Conservation (phyloP, 2,329 filamentous ascomycete species). For the Ascomycota sp. region DNA sequence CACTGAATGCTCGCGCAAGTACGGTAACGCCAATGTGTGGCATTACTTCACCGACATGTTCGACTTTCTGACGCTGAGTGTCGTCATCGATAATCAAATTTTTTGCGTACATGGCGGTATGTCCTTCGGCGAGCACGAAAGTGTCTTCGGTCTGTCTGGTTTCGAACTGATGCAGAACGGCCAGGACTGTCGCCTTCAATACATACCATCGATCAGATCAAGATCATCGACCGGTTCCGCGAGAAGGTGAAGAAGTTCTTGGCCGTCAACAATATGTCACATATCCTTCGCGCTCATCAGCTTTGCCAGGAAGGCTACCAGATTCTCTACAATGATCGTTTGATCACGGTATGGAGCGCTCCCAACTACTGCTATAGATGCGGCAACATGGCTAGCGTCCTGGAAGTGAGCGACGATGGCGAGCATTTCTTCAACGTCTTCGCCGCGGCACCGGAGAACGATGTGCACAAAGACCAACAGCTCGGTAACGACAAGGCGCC, state of each 20-base stretch:
- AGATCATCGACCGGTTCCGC: constrained; percentile 96
- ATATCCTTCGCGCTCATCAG: constrained; percentile 95
- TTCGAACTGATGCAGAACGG: no score
- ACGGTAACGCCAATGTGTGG: constrained; percentile 97
- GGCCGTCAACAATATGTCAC: constrained; percentile 91
- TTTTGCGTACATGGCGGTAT: constrained; percentile 90
- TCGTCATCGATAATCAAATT: constrained; percentile 97
- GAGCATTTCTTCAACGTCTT: constrained; percentile 97
- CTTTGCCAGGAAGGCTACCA: constrained; percentile 96
- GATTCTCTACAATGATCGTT: constrained; percentile 79
- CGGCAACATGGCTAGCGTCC: constrained; percentile 89
- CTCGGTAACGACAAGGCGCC: constrained; percentile 52
- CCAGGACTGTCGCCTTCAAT: constrained; percentile 68
- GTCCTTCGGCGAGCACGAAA: no score
- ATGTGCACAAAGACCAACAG: constrained; percentile 71
- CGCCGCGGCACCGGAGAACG: constrained; percentile 88
- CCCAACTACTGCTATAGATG: constrained; percentile 93
- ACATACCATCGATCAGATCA: constrained; percentile 97
- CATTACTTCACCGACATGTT: constrained; percentile 99
- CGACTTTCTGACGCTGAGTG: constrained; percentile 87
- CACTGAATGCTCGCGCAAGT: constrained; percentile 93
- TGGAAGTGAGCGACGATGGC: constrained; percentile 85
- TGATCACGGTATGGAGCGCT: constrained; percentile 96
- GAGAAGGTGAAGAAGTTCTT: constrained; percentile 98
- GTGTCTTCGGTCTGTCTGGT: no score